Conservation (phyloP, 2,329 filamentous ascomycete genomes). For the Stachybotrys elegans region DNA sequence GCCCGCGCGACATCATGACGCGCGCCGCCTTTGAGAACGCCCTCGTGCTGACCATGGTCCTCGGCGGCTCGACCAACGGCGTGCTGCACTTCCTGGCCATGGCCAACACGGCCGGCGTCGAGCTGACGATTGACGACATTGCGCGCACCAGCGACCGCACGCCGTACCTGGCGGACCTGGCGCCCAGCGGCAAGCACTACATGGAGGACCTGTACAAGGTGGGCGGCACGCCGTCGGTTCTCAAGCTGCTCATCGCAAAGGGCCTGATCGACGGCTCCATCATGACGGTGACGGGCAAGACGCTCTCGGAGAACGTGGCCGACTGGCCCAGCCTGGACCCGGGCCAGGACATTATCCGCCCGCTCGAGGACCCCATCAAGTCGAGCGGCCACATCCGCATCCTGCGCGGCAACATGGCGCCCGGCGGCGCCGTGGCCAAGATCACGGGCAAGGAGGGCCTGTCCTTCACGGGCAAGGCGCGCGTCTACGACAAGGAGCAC, state of each 20-base stretch:
- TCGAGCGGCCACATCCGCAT: constrained; percentile 82
- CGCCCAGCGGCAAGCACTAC: constrained; percentile 76
- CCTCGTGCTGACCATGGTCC: constrained; percentile 81
- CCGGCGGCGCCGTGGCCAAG: constrained; percentile 86
- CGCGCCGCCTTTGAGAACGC: constrained; percentile 82
- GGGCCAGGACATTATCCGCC: constrained; percentile 82
- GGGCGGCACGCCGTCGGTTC: constrained; percentile 78
- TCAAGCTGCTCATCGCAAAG: constrained; percentile 77
- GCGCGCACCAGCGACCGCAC: constrained; percentile 77
- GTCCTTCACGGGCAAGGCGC: constrained; percentile 71
- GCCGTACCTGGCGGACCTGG: constrained; percentile 80
- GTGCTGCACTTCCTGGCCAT: constrained; percentile 88
- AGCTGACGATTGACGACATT: constrained; percentile 75
- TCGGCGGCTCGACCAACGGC: constrained; percentile 87
- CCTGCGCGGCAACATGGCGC: constrained; percentile 80
- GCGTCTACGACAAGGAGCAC: constrained; percentile 82
- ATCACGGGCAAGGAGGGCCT: constrained; percentile 95
- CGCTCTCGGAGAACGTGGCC: constrained; percentile 74
- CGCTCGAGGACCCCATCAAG: constrained; percentile 71
- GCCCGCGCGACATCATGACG: constrained; percentile 73
- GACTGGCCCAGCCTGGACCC: constrained; percentile 72
- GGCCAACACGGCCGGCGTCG: constrained; percentile 76
- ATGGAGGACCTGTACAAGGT: constrained; percentile 87
- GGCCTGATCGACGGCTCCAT: constrained; percentile 72
- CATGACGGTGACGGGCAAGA: constrained; percentile 78